Evolutionary conservation across 1,284 basidiomycete genomes (phyloP).

Genomic region (Ustilago hordei): DNA sequence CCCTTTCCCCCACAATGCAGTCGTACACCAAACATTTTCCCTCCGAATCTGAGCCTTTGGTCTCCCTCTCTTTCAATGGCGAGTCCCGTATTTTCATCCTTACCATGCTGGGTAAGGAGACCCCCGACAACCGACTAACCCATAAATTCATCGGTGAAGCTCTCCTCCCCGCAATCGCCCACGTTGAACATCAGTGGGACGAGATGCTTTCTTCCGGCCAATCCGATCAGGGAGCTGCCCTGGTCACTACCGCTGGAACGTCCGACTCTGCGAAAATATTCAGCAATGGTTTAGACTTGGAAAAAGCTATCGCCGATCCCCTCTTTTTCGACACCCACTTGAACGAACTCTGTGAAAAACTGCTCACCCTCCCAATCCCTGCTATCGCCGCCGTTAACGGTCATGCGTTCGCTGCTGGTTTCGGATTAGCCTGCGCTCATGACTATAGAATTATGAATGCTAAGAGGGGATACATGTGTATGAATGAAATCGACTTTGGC

Average conservation of each 20-base stretch:
- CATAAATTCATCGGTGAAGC: conserved; percentile 74
- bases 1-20: conserved; percentile 13
- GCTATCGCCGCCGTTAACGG: conserved; percentile 91
- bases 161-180: conserved; percentile 79
- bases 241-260: conserved; percentile 57
- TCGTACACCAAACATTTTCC: conserved; percentile 45
- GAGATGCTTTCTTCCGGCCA: conserved; percentile 58
- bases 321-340: conserved; percentile 74
- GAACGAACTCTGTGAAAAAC: conserved; percentile 72
- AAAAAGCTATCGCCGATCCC: conserved; percentile 75
- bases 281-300: conserved; percentile 78
- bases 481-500: conserved; percentile 79
- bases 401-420: conserved; percentile 88
- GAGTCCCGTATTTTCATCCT: conserved; percentile 55
- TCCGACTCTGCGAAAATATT: conserved; percentile 56
- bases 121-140: conserved; percentile 79
- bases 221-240: conserved; percentile 54
- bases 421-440: conserved; percentile 82
- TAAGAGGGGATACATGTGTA: conserved; percentile 84
- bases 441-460: conserved; percentile 92
- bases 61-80: conserved; percentile 41
- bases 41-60: conserved; percentile 14
- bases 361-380: conserved; percentile 71
- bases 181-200: conserved; percentile 84
- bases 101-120: conserved; percentile 57